A percentile compares a stretch with the other conserved stretches of the same genome.
Conservation (phyloP, 331 rosid species). For the Acacia pycnantha region DNA sequence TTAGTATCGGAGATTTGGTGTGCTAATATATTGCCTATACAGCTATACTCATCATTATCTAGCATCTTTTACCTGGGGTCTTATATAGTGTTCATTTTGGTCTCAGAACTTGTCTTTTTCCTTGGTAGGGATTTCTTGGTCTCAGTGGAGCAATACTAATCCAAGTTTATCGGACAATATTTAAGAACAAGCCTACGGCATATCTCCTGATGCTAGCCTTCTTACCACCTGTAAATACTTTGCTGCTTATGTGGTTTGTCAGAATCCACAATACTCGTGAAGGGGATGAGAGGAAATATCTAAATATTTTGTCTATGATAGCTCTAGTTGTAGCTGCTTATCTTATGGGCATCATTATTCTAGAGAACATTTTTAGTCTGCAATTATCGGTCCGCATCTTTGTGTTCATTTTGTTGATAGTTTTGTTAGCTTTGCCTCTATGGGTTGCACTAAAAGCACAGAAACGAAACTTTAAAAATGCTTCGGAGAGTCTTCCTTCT, state of each 20-base stretch:
- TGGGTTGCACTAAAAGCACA: constrained; percentile 55
- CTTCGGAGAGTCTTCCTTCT: constrained; percentile 26
- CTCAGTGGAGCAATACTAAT: constrained; percentile 86
- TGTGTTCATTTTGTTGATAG: constrained; percentile 39
- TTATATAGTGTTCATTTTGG: constrained; percentile 27
- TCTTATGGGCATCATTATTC: constrained; percentile 60
- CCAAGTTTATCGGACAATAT: constrained; percentile 53
- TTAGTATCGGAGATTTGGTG: not conserved
- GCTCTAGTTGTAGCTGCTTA: constrained; percentile 59
- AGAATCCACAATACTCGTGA: constrained; percentile 51
- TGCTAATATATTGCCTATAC: constrained; percentile 14
- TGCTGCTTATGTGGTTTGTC: constrained; percentile 65
- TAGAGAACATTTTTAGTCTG: constrained; percentile 47
- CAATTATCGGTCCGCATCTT: constrained; percentile 36
- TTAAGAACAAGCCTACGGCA: constrained; percentile 49
- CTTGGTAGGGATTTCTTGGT: constrained; percentile 80
- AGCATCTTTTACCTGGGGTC: not conserved
- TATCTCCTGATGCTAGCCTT: constrained; percentile 70
- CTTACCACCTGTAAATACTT: constrained; percentile 57
- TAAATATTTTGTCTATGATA: constrained; percentile 56
- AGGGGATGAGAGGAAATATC: constrained; percentile 53
- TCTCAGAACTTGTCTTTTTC: constrained; percentile 4
- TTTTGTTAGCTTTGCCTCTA: constrained; percentile 49
- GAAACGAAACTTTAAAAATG: constrained; percentile 19
- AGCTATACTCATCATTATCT: not conserved